These are phyloP conservation scores for Amaranthus hypochondriacus DNA, from an alignment of 148 eudicot genomes.

Conservation along the genomic window DNA sequence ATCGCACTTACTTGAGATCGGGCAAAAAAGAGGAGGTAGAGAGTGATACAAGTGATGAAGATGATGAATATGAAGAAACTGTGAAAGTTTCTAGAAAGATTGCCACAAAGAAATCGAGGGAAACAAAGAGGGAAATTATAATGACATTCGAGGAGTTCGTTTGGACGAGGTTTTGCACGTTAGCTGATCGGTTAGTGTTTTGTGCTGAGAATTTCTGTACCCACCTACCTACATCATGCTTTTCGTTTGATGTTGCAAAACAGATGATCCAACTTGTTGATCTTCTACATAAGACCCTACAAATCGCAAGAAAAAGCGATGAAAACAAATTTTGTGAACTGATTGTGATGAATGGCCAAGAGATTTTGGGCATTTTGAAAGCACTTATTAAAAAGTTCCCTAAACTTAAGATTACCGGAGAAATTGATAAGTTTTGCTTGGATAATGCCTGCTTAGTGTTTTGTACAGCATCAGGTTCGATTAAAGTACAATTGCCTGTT, in stretches of 20 bases:
- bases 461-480: slow-evolving; percentile 51
- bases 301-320: slow-evolving; percentile 5
- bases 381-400: slow-evolving; percentile 16
- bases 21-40: neutral
- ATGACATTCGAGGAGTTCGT: slow-evolving; percentile 27
- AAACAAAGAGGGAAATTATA: neutral
- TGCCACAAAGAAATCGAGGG: neutral
- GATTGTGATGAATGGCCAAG: neutral
- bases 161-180: slow-evolving; percentile 5
- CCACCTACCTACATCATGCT: slow-evolving; percentile 45
- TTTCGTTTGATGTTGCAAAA: slow-evolving; percentile 27
- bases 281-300: slow-evolving; percentile 20
- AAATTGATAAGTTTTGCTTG: slow-evolving; percentile 34
- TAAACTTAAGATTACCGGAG: neutral
- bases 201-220: slow-evolving; percentile 34
- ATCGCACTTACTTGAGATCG: slow-evolving; percentile 25
- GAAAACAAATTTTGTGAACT: neutral
- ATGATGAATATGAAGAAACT: too few species aligned
- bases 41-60: neutral
- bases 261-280: slow-evolving; percentile 30
- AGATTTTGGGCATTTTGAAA: slow-evolving; percentile 17
- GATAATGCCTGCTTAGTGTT: slow-evolving; percentile 35
- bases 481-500: slow-evolving; percentile 19
- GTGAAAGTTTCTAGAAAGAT: too few species aligned
- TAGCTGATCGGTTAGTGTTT: slow-evolving; percentile 22